These are phyloP conservation scores for Mucor mucedo DNA, from an alignment of 371 early-diverging fungal genomes.

Conservation along the genomic window DNA sequence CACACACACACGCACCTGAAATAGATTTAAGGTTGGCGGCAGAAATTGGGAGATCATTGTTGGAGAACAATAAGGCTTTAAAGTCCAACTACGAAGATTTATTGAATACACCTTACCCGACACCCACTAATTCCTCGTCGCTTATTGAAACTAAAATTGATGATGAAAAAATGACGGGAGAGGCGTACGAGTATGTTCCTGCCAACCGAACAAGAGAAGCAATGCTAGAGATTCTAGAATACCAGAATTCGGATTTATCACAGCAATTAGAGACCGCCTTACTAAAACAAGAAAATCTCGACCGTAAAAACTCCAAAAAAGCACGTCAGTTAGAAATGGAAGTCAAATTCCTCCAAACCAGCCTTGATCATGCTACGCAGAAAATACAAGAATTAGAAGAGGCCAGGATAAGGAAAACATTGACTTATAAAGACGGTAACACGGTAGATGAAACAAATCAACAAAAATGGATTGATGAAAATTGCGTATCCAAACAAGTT, in stretches of 20 bases:
- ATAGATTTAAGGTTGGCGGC: conserved; percentile 55
- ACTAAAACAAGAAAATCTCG: conserved; percentile 16
- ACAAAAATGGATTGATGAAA: conserved; percentile 2
- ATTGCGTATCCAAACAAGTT: background rate
- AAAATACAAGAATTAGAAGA: conserved; percentile 32
- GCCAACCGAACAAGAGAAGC: conserved; percentile 27
- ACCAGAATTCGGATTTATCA: conserved; percentile 26
- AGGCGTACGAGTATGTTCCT: conserved; percentile 13
- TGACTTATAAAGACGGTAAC: conserved; percentile 15
- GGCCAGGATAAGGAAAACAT: conserved; percentile 14
- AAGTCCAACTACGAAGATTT: conserved; percentile 54
- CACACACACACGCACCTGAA: too few relatives aligned
- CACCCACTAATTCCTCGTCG: conserved; percentile 23
- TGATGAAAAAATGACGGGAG: background rate
- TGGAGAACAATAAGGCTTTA: conserved; percentile 51
- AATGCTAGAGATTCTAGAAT: conserved; percentile 31
- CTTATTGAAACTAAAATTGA: background rate
- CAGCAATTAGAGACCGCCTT: conserved; percentile 21
- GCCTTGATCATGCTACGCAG: conserved; percentile 27
- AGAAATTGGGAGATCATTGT: conserved; percentile 52
- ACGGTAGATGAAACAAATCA: conserved; percentile 1
- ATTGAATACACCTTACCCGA: conserved; percentile 30
- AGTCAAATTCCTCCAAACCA: conserved; percentile 22
- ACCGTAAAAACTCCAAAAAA: conserved; percentile 19
- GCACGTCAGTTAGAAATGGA: conserved; percentile 25